Evolutionary conservation across 139 green algal species (phyloP).

Genomic region (Tetraselmis striata): DNA sequence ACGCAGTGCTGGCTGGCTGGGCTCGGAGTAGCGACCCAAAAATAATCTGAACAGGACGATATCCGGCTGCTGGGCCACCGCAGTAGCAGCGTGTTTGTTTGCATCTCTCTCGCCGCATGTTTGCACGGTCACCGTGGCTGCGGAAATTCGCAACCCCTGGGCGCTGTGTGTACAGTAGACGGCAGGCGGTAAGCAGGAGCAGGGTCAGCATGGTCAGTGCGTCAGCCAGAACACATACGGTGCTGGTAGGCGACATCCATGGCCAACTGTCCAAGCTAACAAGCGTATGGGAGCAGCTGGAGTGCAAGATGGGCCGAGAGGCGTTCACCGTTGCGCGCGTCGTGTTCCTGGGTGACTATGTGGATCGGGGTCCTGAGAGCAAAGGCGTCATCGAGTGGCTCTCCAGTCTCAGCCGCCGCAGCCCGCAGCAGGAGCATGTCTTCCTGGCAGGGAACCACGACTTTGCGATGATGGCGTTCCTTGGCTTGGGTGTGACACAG

Average conservation of each 20-base stretch:
- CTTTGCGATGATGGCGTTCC: conserved; percentile 21
- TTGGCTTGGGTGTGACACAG: conserved; percentile 4
- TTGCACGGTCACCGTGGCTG: no score
- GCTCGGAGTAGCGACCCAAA: no score
- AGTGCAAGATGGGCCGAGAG: conserved; percentile 4
- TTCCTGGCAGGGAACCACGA: conserved; percentile 31
- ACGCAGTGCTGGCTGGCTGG: no score
- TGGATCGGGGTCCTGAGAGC: conserved; percentile 19
- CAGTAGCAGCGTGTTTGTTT: no score
- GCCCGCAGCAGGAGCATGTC: conserved; percentile 25
- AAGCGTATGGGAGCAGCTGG: conserved; percentile 17
- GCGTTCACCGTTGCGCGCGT: conserved; percentile 17
- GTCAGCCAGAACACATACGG: no score
- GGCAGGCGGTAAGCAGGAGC: no score
- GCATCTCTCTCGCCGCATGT: no score
- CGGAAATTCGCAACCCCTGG: no score
- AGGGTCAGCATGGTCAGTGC: no score
- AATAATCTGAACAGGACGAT: no score
- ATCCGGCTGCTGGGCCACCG: no score
- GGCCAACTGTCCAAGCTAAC: conserved; percentile 14
- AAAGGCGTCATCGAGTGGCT: conserved; percentile 21
- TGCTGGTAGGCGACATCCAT: conserved; percentile 23
- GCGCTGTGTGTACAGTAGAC: no score
- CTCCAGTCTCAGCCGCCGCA: background rate
- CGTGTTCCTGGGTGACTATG: conserved; percentile 32